phyloP scores from a whole-genome alignment of 2,329 filamentous ascomycete genomes.

The Drechslerella stenobrocha region DNA sequence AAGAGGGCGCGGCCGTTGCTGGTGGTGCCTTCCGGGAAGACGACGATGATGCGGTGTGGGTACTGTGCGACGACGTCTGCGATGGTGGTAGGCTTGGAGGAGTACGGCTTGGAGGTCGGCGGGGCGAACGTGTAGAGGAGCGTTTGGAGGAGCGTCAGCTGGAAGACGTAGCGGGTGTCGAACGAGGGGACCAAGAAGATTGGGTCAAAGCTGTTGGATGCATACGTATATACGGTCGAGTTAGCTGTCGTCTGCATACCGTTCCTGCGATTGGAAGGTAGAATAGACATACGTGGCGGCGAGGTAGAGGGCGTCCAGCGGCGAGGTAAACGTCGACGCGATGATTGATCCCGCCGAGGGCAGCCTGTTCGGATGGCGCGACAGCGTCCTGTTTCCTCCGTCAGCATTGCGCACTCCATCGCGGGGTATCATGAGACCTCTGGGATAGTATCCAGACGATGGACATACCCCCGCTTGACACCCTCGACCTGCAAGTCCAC shows the following conservation, averaged over 20 bases:
- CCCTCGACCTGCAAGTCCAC: conserved; percentile 97
- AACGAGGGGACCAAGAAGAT: conserved; percentile 89
- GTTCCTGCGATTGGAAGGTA: no score
- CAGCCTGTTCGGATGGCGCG: conserved; percentile 74
- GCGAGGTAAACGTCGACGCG: conserved; percentile 86
- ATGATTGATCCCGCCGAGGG: conserved; percentile 81
- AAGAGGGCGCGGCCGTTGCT: conserved; percentile 91
- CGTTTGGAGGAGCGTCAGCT: conserved; percentile 74
- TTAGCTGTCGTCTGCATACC: no score
- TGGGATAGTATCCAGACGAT: not conserved
- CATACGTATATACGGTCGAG: not conserved
- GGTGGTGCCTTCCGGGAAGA: conserved; percentile 92
- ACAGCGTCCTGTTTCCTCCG: conserved; percentile 62
- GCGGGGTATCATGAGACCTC: no score
- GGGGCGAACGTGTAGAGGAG: conserved; percentile 71
- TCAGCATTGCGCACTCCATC: not conserved
- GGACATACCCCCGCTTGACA: conserved; percentile 77
- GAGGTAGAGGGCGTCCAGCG: conserved; percentile 89
- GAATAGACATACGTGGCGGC: conserved; percentile 67
- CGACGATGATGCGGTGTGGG: conserved; percentile 74
- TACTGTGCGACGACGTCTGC: conserved; percentile 67
- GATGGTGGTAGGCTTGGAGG: conserved; percentile 64
- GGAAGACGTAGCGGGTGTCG: conserved; percentile 70
- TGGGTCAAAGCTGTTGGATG: conserved; percentile 83
- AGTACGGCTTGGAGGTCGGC: conserved; percentile 60